Evolutionary conservation across 202 grass and related monocot species (phyloP).

Genomic region (Cymbopogon flexuosus): DNA sequence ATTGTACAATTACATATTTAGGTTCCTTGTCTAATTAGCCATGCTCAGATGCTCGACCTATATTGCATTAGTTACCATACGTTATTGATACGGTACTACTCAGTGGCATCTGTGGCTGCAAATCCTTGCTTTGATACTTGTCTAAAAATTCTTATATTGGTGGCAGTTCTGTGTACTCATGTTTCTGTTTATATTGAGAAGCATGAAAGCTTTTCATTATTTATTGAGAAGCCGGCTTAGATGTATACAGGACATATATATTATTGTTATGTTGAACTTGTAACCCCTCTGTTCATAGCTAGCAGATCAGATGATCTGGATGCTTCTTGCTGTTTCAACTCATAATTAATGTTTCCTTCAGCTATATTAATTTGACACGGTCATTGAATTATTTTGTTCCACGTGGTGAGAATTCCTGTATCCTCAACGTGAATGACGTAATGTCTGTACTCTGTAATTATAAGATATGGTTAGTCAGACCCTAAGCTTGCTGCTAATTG

Average conservation of each 20-base stretch:
- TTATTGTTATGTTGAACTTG: not conserved
- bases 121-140: not conserved
- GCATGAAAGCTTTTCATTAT: not conserved
- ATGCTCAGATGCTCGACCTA: not conserved
- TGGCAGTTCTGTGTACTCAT: not conserved
- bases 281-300: not conserved
- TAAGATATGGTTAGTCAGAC: not conserved
- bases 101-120: not conserved
- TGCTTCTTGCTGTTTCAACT: not conserved
- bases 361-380: not conserved
- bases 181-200: not conserved
- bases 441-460: not conserved
- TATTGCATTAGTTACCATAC: not conserved
- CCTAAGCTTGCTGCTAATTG: not conserved
- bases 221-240: not conserved
- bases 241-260: not conserved
- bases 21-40: not conserved
- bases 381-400: not conserved
- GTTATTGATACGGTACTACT: not conserved
- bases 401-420: not conserved
- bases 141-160: not conserved
- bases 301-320: not conserved
- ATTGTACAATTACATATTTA: not conserved
- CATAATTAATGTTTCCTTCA: not conserved
- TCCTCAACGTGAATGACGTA: not conserved